phyloP scores from a whole-genome alignment of 108 stramenopile genomes.

The Parietichytrium sp. region DNA sequence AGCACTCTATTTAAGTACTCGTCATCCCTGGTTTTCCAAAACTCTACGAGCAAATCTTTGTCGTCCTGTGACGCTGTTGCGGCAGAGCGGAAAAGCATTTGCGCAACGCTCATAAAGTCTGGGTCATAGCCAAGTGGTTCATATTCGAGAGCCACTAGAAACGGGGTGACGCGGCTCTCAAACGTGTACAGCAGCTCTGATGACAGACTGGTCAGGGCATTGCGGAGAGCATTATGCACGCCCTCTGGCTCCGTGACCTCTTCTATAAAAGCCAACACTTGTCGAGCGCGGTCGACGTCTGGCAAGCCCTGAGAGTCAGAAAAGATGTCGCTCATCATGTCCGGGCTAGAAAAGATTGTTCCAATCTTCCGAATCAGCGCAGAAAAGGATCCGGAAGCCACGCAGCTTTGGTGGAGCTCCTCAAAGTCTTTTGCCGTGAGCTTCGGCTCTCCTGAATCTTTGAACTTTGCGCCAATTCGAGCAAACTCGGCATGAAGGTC shows the following conservation, averaged over 20 bases:
- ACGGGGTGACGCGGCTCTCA: background rate
- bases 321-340: background rate
- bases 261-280: background rate
- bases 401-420: too few relatives aligned
- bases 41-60: background rate
- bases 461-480: too few relatives aligned
- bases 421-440: too few relatives aligned
- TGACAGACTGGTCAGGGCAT: background rate
- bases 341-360: background rate
- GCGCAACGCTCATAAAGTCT: background rate
- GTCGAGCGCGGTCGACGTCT: background rate
- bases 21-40: background rate
- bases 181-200: conserved; percentile 6
- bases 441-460: too few relatives aligned
- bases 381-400: too few relatives aligned
- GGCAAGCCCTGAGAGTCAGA: background rate
- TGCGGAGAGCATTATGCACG: conserved; percentile 9
- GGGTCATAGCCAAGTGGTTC: background rate
- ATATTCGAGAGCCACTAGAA: conserved; percentile 8
- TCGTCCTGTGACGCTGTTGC: background rate
- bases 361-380: background rate
- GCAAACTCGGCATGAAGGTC: too few relatives aligned
- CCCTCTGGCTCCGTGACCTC: background rate
- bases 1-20: conserved; percentile 17
- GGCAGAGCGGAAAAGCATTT: background rate